Evolutionary conservation across 306 rosid genomes (phyloP).

Genomic region (Dryas drummondii): DNA sequence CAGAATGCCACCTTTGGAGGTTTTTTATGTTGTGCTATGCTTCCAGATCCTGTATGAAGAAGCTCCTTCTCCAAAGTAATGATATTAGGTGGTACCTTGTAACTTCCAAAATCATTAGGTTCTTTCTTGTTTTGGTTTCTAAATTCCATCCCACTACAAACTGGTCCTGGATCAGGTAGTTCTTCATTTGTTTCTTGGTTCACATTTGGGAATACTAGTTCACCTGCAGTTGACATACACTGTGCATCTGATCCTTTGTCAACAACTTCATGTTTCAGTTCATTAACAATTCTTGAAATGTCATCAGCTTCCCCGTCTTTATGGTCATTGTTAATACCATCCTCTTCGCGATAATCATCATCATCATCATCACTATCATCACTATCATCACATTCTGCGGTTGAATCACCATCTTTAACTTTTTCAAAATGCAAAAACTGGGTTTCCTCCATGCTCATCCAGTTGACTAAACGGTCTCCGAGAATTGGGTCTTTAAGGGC

Average conservation of each 20-base stretch:
- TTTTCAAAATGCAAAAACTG: slow-evolving; percentile 45
- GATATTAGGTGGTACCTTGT: slow-evolving; percentile 11
- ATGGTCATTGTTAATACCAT: slow-evolving; percentile 22
- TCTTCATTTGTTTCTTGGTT: slow-evolving; percentile 33
- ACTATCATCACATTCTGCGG: slow-evolving; percentile 47
- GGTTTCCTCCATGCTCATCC: slow-evolving; percentile 79
- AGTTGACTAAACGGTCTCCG: slow-evolving; percentile 48
- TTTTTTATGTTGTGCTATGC: slow-evolving; percentile 42
- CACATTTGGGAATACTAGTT: slow-evolving; percentile 20
- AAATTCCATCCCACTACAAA: slow-evolving; percentile 22
- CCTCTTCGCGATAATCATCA: slow-evolving; percentile 36
- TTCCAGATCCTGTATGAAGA: slow-evolving; percentile 28
- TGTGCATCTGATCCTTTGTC: slow-evolving; percentile 24
- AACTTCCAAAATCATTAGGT: slow-evolving; percentile 24
- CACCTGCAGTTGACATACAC: slow-evolving; percentile 17
- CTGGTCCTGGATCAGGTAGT: slow-evolving; percentile 22
- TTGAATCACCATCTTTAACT: slow-evolving; percentile 40
- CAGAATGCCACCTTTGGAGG: slow-evolving; percentile 76
- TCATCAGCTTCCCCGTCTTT: slow-evolving; percentile 35
- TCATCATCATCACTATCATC: slow-evolving; percentile 54
- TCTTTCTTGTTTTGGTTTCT: slow-evolving; percentile 29
- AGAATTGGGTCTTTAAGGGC: slow-evolving; percentile 25
- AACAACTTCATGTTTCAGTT: slow-evolving; percentile 26
- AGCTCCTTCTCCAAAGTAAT: slow-evolving; percentile 26
- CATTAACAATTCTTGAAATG: slow-evolving; percentile 24